Evolutionary conservation across 768 basidiomycete species (phyloP).

Genomic region (Termitomyces sp.): DNA sequence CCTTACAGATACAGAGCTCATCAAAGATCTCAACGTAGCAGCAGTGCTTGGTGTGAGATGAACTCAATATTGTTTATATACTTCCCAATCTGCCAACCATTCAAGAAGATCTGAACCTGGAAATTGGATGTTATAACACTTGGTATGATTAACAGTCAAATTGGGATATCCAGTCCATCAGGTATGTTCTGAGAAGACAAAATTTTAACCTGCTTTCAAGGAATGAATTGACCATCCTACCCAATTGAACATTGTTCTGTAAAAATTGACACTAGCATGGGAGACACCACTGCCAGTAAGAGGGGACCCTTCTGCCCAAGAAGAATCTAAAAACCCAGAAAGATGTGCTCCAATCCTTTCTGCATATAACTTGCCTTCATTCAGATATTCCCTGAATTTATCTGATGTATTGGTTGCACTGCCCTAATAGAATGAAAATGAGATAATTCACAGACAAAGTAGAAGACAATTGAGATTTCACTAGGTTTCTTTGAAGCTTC

Average conservation of each 20-base stretch:
- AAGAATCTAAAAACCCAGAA: conserved; percentile 36
- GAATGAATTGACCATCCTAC: conserved; percentile 17
- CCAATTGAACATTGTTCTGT: conserved; percentile 35
- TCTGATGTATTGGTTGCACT: conserved; percentile 37
- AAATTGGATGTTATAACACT: conserved; percentile 40
- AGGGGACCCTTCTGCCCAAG: conserved; percentile 32
- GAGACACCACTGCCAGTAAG: conserved; percentile 22
- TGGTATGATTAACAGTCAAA: conserved; percentile 40
- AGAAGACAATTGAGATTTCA: background rate
- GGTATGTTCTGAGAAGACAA: conserved; percentile 27
- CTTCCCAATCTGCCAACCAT: conserved; percentile 52
- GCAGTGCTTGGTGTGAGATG: background rate
- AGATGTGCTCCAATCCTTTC: conserved; percentile 49
- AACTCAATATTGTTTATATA: conserved; percentile 49
- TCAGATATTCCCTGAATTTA: conserved; percentile 41
- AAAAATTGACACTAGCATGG: conserved; percentile 39
- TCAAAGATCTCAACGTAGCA: background rate
- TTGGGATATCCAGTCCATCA: conserved; percentile 36
- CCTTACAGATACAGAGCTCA: conserved; percentile 9
- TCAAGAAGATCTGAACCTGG: conserved; percentile 44
- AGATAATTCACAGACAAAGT: background rate
- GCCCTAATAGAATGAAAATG: conserved; percentile 17
- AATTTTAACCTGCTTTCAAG: background rate
- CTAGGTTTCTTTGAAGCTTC: conserved; percentile 41
- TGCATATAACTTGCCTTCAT: conserved; percentile 46